A percentile compares a stretch with the other conserved stretches of the same genome.
These are phyloP conservation scores for Fabrea salina DNA, from an alignment of 169 alveolate genomes.

Conservation along the genomic window DNA sequence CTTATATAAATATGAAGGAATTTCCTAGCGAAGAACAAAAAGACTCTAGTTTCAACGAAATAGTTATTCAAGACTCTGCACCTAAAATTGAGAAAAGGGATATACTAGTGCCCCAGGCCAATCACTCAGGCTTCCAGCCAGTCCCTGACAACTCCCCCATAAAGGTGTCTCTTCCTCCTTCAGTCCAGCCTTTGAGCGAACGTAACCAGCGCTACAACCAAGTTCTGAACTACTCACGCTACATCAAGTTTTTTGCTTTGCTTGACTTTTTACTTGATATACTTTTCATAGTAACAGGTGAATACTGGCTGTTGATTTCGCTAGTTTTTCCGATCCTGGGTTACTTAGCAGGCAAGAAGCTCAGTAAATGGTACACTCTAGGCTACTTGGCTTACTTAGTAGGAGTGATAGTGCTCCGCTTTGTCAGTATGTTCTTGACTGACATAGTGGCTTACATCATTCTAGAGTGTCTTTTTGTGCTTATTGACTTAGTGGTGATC, in stretches of 20 bases:
- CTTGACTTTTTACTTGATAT: background rate
- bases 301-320: background rate
- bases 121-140: background rate
- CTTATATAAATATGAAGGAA: background rate
- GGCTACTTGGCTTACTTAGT: background rate
- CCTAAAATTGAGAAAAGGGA: too few relatives aligned
- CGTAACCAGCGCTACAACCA: background rate
- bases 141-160: background rate
- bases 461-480: background rate
- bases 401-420: background rate
- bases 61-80: background rate
- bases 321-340: background rate
- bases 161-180: background rate
- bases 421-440: background rate
- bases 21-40: background rate
- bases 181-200: background rate
- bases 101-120: too few relatives aligned
- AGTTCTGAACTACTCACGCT: background rate
- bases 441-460: background rate
- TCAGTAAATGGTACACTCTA: background rate
- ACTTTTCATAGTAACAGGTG: background rate
- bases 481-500: background rate
- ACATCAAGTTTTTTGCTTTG: background rate
- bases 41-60: slow-evolving; percentile 8
- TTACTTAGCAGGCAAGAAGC: background rate